phyloP scores from a whole-genome alignment of 1,284 basidiomycete genomes.

The Cystobasidiaceae sp. region DNA sequence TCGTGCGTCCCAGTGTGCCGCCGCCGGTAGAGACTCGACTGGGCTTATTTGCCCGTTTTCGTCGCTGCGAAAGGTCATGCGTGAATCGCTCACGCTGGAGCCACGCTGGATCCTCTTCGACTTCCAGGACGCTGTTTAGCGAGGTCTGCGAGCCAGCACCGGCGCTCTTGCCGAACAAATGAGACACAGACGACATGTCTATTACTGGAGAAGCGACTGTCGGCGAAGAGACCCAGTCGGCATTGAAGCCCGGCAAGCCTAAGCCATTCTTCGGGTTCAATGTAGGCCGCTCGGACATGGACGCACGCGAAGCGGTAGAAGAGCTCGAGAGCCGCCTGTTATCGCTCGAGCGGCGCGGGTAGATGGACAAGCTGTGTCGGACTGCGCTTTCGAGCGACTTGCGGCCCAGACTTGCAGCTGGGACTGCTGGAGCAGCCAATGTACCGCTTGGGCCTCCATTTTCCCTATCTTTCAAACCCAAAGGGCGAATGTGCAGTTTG shows the following conservation, averaged over 20 bases:
- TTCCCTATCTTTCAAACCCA: too few species aligned
- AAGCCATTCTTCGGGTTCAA: not conserved
- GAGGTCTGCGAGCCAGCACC: too few species aligned
- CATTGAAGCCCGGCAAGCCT: too few species aligned
- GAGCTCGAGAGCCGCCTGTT: not conserved
- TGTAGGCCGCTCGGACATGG: not conserved
- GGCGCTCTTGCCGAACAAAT: too few species aligned
- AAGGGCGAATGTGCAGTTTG: not conserved
- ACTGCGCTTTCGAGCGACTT: conserved; percentile 4
- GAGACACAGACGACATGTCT: too few species aligned
- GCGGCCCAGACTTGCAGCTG: not conserved
- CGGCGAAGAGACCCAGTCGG: too few species aligned
- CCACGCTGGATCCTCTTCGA: not conserved
- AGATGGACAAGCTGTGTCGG: conserved; percentile 24
- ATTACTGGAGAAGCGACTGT: too few species aligned
- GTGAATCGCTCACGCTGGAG: conserved; percentile 4
- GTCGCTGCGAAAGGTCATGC: conserved; percentile 8
- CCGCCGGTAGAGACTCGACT: not conserved
- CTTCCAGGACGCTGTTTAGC: too few species aligned
- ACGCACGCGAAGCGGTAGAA: not conserved
- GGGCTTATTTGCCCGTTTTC: not conserved
- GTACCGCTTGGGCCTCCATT: not conserved
- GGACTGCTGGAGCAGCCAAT: not conserved
- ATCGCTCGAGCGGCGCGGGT: conserved; percentile 1
- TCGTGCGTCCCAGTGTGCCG: not conserved